Evolutionary conservation across 768 basidiomycete species (phyloP), one percentile per base, ranked within the genome.

Genomic region (Kwoniella dendrophila): DNA sequence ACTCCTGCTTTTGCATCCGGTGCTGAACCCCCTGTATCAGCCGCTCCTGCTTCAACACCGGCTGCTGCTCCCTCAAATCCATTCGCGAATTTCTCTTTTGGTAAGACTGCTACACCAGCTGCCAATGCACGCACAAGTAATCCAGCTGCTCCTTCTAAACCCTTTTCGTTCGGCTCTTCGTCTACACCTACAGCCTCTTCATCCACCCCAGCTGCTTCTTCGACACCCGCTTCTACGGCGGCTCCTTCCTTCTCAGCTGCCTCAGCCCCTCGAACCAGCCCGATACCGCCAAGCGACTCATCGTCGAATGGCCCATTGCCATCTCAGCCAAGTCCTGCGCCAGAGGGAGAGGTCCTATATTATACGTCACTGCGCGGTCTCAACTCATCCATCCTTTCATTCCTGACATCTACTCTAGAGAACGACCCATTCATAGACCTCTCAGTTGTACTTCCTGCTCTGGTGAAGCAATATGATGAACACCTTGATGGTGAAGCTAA

Each of bases 281-380:
- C 49, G 2, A 33, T 20, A 45, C n/a, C 51, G 30, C 11, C 53
- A 14, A 57, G 41, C 22, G 11, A n/a, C n/a, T n/a, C 50, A 24
- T 56, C 54, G 11, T 26, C 51, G 16, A 30, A 45, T 22, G 60
- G 34, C 16, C 64, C 59, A 8, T 26, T 30, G 32, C 62, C 69
- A n/a, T 57, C 72, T 10, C 55, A 49, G 26, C n/a, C 61, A 1
- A 38, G 48, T 1, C 64, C 66, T 22, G 68, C 70, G 27, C 50
- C 67, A 6, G 68, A 72, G 36, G 56, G 58, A 18, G 77, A 78
- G 58, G 68, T 72, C 1, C 47, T 64, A 16, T 78, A 75, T 59
- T 70, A 69, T 40, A 75, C 70, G 7, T 63, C 71, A 8, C 8
- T 78, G 10, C 69, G 75, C 4, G 77, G 77, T 12, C 67, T 78